phyloP scores from a whole-genome alignment of 352 stramenopile species.

The Pythium biforme region DNA sequence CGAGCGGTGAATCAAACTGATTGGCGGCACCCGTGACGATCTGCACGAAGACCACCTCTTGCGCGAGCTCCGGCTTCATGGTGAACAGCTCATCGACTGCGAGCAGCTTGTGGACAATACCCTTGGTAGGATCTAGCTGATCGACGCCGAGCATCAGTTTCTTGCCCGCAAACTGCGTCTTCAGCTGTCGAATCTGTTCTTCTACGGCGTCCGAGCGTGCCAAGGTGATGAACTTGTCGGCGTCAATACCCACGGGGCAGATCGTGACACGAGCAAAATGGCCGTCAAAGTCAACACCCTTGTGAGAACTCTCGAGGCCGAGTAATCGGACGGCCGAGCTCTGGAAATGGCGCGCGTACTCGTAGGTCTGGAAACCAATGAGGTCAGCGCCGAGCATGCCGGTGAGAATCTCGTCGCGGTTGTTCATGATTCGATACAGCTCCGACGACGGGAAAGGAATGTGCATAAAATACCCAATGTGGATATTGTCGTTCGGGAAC shows the following conservation, averaged over 20 bases:
- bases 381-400: conserved; percentile 87
- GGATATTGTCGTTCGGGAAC: conserved; percentile 90
- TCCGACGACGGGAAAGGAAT: conserved; percentile 90
- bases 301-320: conserved; percentile 84
- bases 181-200: conserved; percentile 60
- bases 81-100: conserved; percentile 89
- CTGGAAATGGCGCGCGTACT: conserved; percentile 89
- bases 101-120: conserved; percentile 89
- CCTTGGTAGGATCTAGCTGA: conserved; percentile 86
- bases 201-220: conserved; percentile 60
- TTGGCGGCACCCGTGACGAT: conserved; percentile 72
- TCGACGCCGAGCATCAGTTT: conserved; percentile 87
- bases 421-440: conserved; percentile 88
- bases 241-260: conserved; percentile 86
- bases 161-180: conserved; percentile 74
- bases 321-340: conserved; percentile 83
- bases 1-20: conserved; percentile 63
- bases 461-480: conserved; percentile 89
- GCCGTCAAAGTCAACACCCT: conserved; percentile 86
- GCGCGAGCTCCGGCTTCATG: conserved; percentile 84
- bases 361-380: conserved; percentile 91
- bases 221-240: conserved; percentile 73
- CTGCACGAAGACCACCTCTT: conserved; percentile 94
- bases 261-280: conserved; percentile 88
- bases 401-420: conserved; percentile 84